phyloP scores from a whole-genome alignment of 805 yeast species.

The Maudiozyma pseudohumilis region DNA sequence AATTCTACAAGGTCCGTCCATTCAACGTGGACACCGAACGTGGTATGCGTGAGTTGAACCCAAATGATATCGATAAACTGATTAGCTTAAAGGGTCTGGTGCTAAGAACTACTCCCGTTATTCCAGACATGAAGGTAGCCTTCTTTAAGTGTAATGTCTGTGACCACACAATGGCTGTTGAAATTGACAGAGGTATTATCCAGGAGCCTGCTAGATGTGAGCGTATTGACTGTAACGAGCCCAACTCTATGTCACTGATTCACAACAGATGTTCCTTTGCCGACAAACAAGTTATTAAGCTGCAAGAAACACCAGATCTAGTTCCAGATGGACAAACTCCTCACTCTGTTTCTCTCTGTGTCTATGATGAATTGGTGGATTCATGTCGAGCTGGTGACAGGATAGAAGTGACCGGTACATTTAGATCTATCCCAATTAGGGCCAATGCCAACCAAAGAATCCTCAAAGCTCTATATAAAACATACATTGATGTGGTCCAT shows the following conservation, averaged over 20 bases:
- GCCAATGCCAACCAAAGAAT: conserved; percentile 79
- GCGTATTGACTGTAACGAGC: conserved; percentile 71
- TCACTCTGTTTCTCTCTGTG: conserved; percentile 87
- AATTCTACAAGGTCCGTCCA: conserved; percentile 81
- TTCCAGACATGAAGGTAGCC: conserved; percentile 97
- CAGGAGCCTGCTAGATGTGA: conserved; percentile 92
- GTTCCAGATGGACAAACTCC: conserved; percentile 99
- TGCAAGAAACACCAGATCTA: conserved; percentile 92
- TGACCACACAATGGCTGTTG: conserved; percentile 84
- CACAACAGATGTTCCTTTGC: conserved; percentile 91
- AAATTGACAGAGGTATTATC: conserved; percentile 88
- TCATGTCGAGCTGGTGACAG: conserved; percentile 94
- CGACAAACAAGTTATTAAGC: conserved; percentile 86
- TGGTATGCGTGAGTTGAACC: conserved; percentile 90
- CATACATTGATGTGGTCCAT: conserved; percentile 90
- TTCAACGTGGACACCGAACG: conserved; percentile 60
- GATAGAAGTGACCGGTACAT: conserved; percentile 89
- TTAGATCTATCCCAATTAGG: conserved; percentile 85
- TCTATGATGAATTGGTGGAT: conserved; percentile 92
- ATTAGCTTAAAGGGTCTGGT: conserved; percentile 88
- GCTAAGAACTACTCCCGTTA: conserved; percentile 76
- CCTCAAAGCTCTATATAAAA: conserved; percentile 75
- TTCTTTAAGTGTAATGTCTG: conserved; percentile 93
- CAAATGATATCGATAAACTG: conserved; percentile 87
- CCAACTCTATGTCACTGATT: conserved; percentile 78